A percentile compares a stretch with the other conserved stretches of the same genome.
Conservation (phyloP, 176 grass and related monocot species). For the Bromus sterilis region DNA sequence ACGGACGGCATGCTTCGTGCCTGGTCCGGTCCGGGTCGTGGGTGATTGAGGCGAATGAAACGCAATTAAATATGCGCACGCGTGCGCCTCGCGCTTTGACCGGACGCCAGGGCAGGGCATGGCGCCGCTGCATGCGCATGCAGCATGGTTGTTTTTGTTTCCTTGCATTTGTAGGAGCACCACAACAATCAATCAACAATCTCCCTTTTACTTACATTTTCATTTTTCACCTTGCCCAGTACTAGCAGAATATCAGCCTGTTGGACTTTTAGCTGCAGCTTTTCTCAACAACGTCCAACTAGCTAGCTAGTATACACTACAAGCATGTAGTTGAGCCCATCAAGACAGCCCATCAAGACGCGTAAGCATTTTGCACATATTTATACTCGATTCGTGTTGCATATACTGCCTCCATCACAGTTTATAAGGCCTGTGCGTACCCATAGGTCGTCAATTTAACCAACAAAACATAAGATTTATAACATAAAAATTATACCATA, state of each 20-base stretch:
- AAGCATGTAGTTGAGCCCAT: too few species aligned
- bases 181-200: background rate
- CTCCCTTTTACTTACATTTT: background rate
- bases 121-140: background rate
- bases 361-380: too few species aligned
- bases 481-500: too few species aligned
- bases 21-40: background rate
- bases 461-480: too few species aligned
- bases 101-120: background rate
- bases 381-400: too few species aligned
- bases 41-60: background rate
- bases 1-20: constrained; percentile 9
- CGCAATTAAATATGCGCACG: constrained; percentile 2
- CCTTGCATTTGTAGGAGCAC: background rate
- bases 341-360: too few species aligned
- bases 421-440: too few species aligned
- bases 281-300: too few species aligned
- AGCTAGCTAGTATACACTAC: too few species aligned
- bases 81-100: constrained; percentile 14
- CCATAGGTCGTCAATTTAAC: too few species aligned
- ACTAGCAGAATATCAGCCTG: background rate
- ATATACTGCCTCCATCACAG: too few species aligned
- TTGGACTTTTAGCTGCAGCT: too few species aligned
- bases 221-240: background rate
- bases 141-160: background rate